A percentile compares a stretch with the other conserved stretches of the same genome.
phyloP scores from a whole-genome alignment of 202 grass and related monocot genomes.

The Zoysia matrella region DNA sequence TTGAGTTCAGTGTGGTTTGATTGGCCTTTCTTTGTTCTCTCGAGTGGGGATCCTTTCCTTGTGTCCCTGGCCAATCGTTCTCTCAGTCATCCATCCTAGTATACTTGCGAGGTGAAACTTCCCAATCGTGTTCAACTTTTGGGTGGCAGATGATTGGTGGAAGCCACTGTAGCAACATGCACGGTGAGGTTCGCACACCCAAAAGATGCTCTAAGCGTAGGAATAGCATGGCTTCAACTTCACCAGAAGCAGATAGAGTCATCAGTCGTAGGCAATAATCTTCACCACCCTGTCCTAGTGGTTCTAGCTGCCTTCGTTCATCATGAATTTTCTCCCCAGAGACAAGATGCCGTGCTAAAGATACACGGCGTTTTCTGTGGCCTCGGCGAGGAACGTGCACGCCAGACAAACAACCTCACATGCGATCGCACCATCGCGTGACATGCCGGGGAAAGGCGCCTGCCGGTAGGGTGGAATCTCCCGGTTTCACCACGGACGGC shows the following conservation, averaged over 20 bases:
- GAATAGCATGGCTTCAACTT: neutral
- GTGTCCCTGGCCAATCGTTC: neutral
- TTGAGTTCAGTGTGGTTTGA: constrained; percentile 5
- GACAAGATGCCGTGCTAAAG: constrained; percentile 28
- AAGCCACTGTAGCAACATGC: neutral
- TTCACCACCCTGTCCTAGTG: neutral
- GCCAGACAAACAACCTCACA: constrained; percentile 51
- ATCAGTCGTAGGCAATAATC: neutral
- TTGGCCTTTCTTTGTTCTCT: neutral
- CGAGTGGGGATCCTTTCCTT: no score
- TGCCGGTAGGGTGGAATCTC: constrained; percentile 3
- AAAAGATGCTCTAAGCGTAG: constrained; percentile 8
- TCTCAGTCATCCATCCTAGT: neutral
- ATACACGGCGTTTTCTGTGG: constrained; percentile 16
- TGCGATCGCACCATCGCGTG: constrained; percentile 30
- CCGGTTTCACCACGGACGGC: neutral
- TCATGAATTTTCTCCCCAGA: neutral
- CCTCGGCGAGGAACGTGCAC: constrained; percentile 35
- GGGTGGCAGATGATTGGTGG: neutral
- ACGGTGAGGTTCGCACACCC: neutral
- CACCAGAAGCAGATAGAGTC: neutral
- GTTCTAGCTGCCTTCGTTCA: neutral
- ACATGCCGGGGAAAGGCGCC: constrained; percentile 10
- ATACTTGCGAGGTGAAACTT: neutral
- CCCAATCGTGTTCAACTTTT: neutral